Conservation (phyloP, 176 grass and related monocot genomes). For the Triticum dicoccoides region DNA sequence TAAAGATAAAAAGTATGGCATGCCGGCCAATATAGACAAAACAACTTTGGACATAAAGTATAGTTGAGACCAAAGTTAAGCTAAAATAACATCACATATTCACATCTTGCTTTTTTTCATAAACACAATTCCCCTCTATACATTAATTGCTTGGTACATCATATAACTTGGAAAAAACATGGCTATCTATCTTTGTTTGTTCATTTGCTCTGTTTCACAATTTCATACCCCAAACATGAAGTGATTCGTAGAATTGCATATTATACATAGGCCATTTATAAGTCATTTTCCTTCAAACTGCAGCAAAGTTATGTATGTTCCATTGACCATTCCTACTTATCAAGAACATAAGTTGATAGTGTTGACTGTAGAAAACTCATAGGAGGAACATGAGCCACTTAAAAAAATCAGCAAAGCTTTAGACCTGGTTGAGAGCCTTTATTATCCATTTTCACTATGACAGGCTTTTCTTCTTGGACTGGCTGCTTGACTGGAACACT, state of each 20-base stretch:
- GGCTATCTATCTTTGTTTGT: not conserved
- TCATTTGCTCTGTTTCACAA: not conserved
- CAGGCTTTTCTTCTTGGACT: conserved; percentile 44
- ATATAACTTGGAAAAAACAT: conserved; percentile 7
- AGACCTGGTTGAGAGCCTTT: conserved; percentile 21
- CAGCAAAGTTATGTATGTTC: not conserved
- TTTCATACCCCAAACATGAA: not conserved
- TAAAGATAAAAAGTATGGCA: not conserved
- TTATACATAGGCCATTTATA: not conserved
- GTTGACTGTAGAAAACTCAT: conserved; percentile 5
- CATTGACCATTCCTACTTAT: not conserved
- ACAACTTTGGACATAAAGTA: not conserved
- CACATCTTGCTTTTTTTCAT: not conserved
- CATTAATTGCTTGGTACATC: not conserved
- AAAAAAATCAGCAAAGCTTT: conserved; percentile 9
- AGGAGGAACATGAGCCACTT: conserved; percentile 19
- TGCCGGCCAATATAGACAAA: not conserved
- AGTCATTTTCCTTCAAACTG: not conserved
- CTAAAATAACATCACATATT: conserved; percentile 2
- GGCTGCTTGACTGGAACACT: conserved; percentile 35
- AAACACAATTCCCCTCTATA: not conserved
- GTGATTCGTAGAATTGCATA: not conserved
- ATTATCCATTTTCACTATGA: conserved; percentile 39
- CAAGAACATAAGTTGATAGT: not conserved
- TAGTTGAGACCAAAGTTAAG: not conserved